Base-by-base conservation (phyloP, 176 grass and related monocot species). In the Raddia guianensis region DNA sequence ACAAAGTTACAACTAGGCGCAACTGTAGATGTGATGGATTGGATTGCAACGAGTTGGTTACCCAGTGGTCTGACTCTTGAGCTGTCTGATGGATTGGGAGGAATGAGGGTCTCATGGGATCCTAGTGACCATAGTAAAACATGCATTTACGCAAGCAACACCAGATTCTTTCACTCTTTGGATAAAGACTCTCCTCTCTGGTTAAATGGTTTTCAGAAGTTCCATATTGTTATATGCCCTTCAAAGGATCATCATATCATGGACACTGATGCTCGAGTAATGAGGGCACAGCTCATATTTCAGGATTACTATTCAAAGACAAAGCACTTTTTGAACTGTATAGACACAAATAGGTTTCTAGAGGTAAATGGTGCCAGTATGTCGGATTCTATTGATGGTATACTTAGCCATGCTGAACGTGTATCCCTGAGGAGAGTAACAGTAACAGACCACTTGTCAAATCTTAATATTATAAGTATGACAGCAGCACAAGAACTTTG, bases 11-110 rank as follows among this genome's bases (percentile, higher is more conserved):
- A 19, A 1, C 15, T 87, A 16, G 72, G 34, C 3, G 7, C 0
- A 54, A 66, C 3, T 3, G 13, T 53, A 3, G 33, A 47, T 76
- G 0, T 46, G 0, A 35, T 60, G 11, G 46, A 55, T 42, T 87
- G 79, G 85, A 87, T 86, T 60, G 5, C 0, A 51, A 86, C 74
- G 20, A 4, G 0, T 6, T 87, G 85, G 72, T 16, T 87, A 12
- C 79, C 85, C 48, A 1, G 37, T 63, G 85, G 85, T 2, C 72
- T 82, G 33, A 40, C 2, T 48, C 82, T 87, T 51, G 11, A 16
- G 3, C 4, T 82, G 0, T 82, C 72, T 13, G 12, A 40, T 15
- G 20, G 2, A 9, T 55, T 71, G 49, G 43, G 55, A 77, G 79
- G 66, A 15, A 48, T 4, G 40, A 35, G 32, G 10, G 46, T 87